These are phyloP conservation scores for Gentiana straminea DNA, from an alignment of 257 asterid species.

Conservation along the genomic window DNA sequence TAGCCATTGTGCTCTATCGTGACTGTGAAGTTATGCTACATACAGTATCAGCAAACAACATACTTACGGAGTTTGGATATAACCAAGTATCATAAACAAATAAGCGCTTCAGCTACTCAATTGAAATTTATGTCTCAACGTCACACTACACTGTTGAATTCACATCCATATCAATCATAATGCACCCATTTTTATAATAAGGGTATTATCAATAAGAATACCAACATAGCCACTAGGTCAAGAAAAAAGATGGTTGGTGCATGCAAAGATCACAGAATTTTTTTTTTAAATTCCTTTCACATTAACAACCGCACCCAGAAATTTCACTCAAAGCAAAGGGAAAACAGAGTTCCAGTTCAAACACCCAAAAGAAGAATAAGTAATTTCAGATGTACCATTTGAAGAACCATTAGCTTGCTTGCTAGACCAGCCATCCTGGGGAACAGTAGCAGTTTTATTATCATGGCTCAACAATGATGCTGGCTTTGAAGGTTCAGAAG, in stretches of 20 bases:
- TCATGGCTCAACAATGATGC: constrained; percentile 19
- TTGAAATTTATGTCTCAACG: no score
- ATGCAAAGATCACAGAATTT: constrained; percentile 6
- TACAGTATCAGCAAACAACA: no score
- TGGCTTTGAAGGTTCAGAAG: constrained; percentile 14
- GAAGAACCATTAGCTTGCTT: constrained; percentile 19
- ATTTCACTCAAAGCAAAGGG: background rate
- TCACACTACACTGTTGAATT: no score
- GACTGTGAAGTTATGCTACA: no score
- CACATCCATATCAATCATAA: no score
- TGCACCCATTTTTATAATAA: no score
- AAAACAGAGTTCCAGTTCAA: background rate
- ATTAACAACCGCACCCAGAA: background rate
- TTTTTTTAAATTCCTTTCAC: constrained; percentile 9
- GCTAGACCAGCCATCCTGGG: constrained; percentile 20
- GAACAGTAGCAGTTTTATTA: constrained; percentile 10
- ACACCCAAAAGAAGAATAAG: background rate
- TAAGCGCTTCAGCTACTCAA: no score
- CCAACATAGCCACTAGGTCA: no score
- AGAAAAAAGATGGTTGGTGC: no score
- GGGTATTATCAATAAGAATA: background rate
- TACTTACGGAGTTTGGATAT: no score
- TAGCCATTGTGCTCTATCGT: no score
- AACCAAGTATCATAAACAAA: no score
- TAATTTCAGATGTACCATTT: constrained; percentile 22